Evolutionary conservation across 129 eudicot genomes (phyloP).

Genomic region (Rutidosis leptorrhynchoides): DNA sequence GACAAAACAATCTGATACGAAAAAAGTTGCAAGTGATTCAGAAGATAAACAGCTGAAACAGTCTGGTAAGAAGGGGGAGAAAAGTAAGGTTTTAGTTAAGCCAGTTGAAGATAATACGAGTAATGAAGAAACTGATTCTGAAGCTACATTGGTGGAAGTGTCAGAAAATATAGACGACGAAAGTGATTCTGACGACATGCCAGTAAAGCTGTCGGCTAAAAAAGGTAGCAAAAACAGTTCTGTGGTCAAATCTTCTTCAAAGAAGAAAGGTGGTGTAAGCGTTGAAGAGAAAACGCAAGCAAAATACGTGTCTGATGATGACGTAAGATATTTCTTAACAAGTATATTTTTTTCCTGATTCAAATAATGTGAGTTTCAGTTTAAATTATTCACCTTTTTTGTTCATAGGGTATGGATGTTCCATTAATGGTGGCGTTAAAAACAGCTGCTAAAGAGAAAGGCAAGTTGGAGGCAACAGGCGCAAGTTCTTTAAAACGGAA

Average conservation of each 20-base stretch:
- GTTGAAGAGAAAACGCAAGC: slow-evolving; percentile 37
- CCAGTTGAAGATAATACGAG: slow-evolving; percentile 26
- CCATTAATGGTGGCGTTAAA: slow-evolving; percentile 43
- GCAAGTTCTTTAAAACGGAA: slow-evolving; percentile 55
- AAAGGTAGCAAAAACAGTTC: slow-evolving; percentile 34
- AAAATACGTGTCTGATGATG: slow-evolving; percentile 47
- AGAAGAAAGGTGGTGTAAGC: slow-evolving; percentile 39
- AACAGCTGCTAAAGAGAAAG: slow-evolving; percentile 49
- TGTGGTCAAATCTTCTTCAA: slow-evolving; percentile 36
- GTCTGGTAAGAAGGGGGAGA: slow-evolving; percentile 37
- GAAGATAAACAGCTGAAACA: slow-evolving; percentile 35
- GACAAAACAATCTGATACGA: slow-evolving; percentile 29
- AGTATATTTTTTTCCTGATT: neutral
- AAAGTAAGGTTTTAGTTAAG: slow-evolving; percentile 34
- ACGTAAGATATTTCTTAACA: slow-evolving; percentile 30
- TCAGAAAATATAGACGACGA: slow-evolving; percentile 33
- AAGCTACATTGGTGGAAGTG: slow-evolving; percentile 28
- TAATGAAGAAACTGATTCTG: slow-evolving; percentile 40
- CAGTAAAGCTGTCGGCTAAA: slow-evolving; percentile 35
- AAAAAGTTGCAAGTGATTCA: slow-evolving; percentile 39
- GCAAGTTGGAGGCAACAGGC: slow-evolving; percentile 36
- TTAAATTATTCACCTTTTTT: slow-evolving; percentile 18
- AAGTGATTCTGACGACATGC: slow-evolving; percentile 48
- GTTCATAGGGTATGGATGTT: slow-evolving; percentile 46
- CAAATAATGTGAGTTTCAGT: slow-evolving; percentile 2